These are phyloP conservation scores for Syzygium aqueum DNA, from an alignment of 345 rosid species.

Conservation along the genomic window DNA sequence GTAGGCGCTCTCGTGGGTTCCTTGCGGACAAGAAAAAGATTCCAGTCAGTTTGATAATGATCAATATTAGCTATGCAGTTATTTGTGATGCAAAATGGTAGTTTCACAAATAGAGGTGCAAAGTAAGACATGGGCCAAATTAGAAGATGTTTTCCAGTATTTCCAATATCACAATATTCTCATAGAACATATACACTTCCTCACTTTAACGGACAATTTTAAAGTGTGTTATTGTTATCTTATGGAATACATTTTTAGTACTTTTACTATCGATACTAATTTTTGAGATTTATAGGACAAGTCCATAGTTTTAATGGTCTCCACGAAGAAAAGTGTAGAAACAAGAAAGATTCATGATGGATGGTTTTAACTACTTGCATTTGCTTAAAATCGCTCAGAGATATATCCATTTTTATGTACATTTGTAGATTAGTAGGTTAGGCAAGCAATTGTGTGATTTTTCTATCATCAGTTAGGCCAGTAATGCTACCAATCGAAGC, in stretches of 20 bases:
- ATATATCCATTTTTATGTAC: not conserved
- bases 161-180: not conserved
- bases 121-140: not conserved
- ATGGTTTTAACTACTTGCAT: not conserved
- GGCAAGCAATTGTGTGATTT: not conserved
- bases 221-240: not conserved
- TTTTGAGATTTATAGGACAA: too few species aligned
- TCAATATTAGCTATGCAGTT: not conserved
- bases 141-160: not conserved
- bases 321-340: not conserved
- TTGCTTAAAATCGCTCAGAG: not conserved
- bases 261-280: not conserved
- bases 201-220: not conserved
- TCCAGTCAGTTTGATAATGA: not conserved
- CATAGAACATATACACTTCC: not conserved
- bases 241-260: not conserved
- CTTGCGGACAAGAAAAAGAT: not conserved
- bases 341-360: too few species aligned
- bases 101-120: not conserved
- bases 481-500: not conserved
- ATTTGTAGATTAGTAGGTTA: not conserved
- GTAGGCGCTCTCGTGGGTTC: not conserved
- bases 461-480: not conserved
- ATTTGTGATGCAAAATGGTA: not conserved
- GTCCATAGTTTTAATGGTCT: not conserved